Conservation (phyloP, 352 stramenopile species). For the Nannochloropsis limnetica region DNA sequence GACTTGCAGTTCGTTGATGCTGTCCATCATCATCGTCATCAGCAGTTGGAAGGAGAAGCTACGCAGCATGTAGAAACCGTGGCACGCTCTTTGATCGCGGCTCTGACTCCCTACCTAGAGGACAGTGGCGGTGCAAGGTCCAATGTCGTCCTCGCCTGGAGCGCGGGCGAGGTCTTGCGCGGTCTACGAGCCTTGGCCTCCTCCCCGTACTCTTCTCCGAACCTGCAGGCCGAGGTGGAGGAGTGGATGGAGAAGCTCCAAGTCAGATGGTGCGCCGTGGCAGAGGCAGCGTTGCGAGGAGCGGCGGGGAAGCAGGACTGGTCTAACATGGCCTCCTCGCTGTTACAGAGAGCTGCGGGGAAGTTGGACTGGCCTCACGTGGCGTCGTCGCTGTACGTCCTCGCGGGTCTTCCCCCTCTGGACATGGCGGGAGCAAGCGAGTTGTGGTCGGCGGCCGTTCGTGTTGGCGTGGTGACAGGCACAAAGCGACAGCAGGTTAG, state of each 20-base stretch:
- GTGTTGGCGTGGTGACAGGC: not conserved
- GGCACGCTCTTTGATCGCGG: not conserved
- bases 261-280: not conserved
- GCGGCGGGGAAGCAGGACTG: not conserved
- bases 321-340: not conserved
- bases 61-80: not conserved
- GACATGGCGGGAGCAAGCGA: constrained; percentile 11
- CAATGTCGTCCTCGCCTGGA: not conserved
- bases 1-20: constrained; percentile 8
- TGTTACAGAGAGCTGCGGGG: not conserved
- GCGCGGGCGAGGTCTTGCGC: not conserved
- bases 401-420: not conserved
- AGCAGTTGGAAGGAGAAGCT: not conserved
- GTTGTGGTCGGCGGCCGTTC: not conserved
- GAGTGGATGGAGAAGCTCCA: not conserved
- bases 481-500: not conserved
- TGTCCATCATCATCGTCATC: not conserved
- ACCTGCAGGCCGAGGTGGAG: not conserved
- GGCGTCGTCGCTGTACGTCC: not conserved
- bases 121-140: not conserved
- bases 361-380: not conserved
- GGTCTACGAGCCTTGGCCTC: not conserved
- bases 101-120: not conserved
- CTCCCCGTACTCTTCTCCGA: not conserved
- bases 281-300: not conserved